phyloP scores from a whole-genome alignment of 768 basidiomycete genomes.

The Tricholoma sp. region DNA sequence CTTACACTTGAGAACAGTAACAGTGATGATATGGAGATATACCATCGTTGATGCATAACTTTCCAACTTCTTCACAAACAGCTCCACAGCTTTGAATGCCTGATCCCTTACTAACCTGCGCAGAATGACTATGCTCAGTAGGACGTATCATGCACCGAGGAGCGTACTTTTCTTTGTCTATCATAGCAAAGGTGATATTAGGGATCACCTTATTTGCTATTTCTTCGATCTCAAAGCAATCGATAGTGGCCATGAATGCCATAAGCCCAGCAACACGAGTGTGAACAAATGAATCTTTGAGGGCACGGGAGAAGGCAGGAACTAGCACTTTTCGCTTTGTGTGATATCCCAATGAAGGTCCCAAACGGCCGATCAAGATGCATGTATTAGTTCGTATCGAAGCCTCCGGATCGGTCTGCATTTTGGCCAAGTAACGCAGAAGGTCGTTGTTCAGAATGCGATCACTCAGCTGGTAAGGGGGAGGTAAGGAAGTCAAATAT shows the following conservation, averaged over 20 bases:
- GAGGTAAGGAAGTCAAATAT: neutral
- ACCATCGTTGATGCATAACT: constrained; percentile 80
- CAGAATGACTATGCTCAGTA: neutral
- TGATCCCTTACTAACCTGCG: constrained; percentile 88
- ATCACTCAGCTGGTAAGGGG: constrained; percentile 62
- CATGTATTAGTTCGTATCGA: constrained; percentile 98
- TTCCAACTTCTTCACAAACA: constrained; percentile 83
- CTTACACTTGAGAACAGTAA: neutral
- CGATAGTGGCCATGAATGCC: constrained; percentile 93
- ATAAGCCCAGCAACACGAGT: constrained; percentile 90
- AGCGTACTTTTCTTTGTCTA: constrained; percentile 88
- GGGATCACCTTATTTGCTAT: constrained; percentile 88
- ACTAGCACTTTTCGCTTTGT: constrained; percentile 97
- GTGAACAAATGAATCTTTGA: constrained; percentile 91
- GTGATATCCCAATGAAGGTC: constrained; percentile 76
- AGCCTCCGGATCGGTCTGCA: constrained; percentile 88
- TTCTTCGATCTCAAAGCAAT: constrained; percentile 86
- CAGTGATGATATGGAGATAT: constrained; percentile 10
- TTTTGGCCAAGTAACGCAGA: constrained; percentile 84
- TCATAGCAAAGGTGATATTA: constrained; percentile 67
- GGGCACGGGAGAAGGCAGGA: constrained; percentile 84
- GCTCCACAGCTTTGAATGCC: constrained; percentile 87
- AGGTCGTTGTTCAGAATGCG: constrained; percentile 96
- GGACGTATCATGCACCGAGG: neutral
- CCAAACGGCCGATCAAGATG: constrained; percentile 89